Conservation (phyloP, 306 rosid genomes). For the Argentina anserina region DNA sequence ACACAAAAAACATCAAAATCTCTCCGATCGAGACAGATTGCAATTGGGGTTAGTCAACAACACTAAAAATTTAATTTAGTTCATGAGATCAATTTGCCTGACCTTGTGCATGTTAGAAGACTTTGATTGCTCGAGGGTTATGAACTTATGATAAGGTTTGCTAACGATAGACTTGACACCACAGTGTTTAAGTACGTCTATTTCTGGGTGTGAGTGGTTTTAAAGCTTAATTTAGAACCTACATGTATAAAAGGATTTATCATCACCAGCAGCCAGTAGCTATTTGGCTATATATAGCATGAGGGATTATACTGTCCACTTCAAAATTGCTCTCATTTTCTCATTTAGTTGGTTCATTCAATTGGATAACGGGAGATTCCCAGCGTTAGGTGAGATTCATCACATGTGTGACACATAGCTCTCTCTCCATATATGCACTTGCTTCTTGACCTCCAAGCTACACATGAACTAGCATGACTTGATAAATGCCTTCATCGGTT, state of each 20-base stretch:
- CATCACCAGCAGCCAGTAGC: not conserved
- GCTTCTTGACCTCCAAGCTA: not conserved
- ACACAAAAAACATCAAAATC: too few species aligned
- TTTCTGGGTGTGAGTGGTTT: not conserved
- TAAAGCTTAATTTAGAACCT: not conserved
- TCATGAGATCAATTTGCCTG: not conserved
- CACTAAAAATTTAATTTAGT: too few species aligned
- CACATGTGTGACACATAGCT: not conserved
- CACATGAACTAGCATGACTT: not conserved
- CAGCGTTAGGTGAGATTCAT: constrained; percentile 12
- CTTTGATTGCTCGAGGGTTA: not conserved
- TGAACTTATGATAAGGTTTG: too few species aligned
- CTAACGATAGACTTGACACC: not conserved
- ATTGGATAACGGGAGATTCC: not conserved
- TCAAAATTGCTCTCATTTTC: not conserved
- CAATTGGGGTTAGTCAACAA: too few species aligned
- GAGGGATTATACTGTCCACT: not conserved
- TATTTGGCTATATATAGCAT: not conserved
- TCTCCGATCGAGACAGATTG: too few species aligned
- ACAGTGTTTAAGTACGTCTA: not conserved
- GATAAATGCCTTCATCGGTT: not conserved
- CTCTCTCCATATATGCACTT: not conserved
- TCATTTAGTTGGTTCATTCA: not conserved
- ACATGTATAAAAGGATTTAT: not conserved
- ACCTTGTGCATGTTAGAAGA: not conserved